phyloP scores from a whole-genome alignment of 2,329 filamentous ascomycete genomes.

The Pseudopithomyces chartarum region DNA sequence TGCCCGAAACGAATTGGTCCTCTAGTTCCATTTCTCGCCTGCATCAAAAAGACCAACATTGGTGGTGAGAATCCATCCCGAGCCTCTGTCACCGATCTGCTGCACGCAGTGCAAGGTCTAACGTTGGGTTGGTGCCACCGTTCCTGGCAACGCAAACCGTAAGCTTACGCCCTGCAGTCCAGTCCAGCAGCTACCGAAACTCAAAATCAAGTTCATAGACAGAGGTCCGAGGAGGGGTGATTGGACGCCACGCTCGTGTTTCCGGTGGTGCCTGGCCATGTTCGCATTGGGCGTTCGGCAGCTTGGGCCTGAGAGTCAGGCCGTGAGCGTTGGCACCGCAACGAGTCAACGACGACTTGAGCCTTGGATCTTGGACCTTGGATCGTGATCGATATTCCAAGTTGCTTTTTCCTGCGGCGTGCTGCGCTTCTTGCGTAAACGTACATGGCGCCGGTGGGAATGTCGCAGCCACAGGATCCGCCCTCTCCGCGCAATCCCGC shows the following conservation, averaged over 20 bases:
- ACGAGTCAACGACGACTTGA: background rate
- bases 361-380: background rate
- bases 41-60: slow-evolving; percentile 9
- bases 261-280: background rate
- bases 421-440: slow-evolving; percentile 4
- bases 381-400: background rate
- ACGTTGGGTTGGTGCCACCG: slow-evolving; percentile 8
- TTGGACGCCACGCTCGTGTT: background rate
- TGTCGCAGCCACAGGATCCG: background rate
- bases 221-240: background rate
- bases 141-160: slow-evolving; percentile 6
- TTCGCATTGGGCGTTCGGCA: background rate
- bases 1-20: background rate
- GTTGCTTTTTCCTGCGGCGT: slow-evolving; percentile 2
- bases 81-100: slow-evolving; percentile 9
- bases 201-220: slow-evolving; percentile 5
- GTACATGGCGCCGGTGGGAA: background rate
- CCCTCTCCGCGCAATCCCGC: background rate
- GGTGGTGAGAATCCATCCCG: background rate
- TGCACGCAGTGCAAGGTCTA: background rate
- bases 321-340: too few species aligned
- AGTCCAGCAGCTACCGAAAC: slow-evolving; percentile 12
- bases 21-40: background rate
- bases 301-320: too few species aligned
- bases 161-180: slow-evolving; percentile 13